Evolutionary conservation across 306 rosid genomes (phyloP), one percentile per base, ranked within the genome.

Genomic region (Inga oerstediana): DNA sequence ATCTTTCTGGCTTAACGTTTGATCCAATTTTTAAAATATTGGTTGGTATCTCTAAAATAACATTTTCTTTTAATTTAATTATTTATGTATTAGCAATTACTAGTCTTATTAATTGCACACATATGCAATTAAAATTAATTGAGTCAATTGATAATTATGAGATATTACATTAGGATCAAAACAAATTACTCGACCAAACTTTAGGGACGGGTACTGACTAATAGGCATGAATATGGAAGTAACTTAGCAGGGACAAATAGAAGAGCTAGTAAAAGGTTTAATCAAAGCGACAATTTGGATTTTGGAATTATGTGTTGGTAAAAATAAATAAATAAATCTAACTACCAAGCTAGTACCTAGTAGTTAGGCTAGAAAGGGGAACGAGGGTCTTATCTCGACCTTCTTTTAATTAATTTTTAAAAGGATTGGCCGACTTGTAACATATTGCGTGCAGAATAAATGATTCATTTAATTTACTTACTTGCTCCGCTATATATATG

Each of bases 361-460:
- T 68, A 68, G 48, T 14, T 24, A 39, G 84, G 76, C 79, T 73
- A 39, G 43, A 44, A 10, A 46, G 51, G 3, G 51, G 3, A 12
- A 15, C 52, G 19, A 4, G 19, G 1, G 19, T 14, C 56, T 14
- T 15, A 49, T 46, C 16, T 46, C 15, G 56, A 49, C 19, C 19
- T 14, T 49, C 19, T 5, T 49, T 49, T 14, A 49, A 49, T 49
- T 14, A 49, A 3, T 49, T 15, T 15, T 48, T 4, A 68, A 17
- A 9, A 37, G 81, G 89, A 51, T 74, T 84, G 79, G 90, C 90
- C 90, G 88, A 87, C 90, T 74, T 17, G 27, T 37, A 52, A 20
- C 41, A 51, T 66, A 64, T 79, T 83, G 45, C 39, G 66, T 14
- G 48, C 15, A 75, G 39, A 81, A 77, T 64, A 64, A 67, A 68